Conservation (phyloP, 1,284 basidiomycete genomes). For the Violaceomyces palustris region DNA sequence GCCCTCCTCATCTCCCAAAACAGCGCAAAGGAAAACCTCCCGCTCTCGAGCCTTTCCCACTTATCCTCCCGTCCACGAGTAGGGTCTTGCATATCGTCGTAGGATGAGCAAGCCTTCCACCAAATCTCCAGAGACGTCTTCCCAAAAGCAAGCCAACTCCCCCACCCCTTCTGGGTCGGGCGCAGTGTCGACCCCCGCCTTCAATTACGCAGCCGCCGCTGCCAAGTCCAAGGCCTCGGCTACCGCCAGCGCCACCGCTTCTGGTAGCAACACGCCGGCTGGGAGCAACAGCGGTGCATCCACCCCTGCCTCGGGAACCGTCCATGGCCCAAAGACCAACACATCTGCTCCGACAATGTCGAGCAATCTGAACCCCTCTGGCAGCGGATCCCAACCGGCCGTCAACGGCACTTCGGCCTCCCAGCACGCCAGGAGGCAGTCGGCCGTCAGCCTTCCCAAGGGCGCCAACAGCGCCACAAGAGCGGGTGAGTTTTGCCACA, state of each 20-base stretch:
- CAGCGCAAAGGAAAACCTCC: too few relatives aligned
- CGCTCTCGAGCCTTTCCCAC: too few relatives aligned
- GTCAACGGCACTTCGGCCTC: slow-evolving; percentile 24
- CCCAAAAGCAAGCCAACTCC: too few relatives aligned
- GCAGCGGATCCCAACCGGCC: slow-evolving; percentile 22
- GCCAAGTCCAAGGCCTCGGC: neutral
- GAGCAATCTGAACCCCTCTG: slow-evolving; percentile 26
- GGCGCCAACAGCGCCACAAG: slow-evolving; percentile 14
- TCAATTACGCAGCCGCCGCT: neutral
- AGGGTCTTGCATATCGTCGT: too few relatives aligned
- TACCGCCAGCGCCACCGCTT: neutral
- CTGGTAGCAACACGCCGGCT: neutral
- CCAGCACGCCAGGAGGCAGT: slow-evolving; percentile 28
- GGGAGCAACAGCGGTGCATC: too few relatives aligned
- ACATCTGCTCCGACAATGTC: slow-evolving; percentile 23
- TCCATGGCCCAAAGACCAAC: neutral
- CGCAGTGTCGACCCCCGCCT: slow-evolving; percentile 3
- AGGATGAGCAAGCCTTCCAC: too few relatives aligned
- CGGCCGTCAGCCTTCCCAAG: slow-evolving; percentile 46
- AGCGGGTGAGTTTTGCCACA: slow-evolving; percentile 8
- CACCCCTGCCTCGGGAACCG: neutral
- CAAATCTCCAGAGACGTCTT: too few relatives aligned
- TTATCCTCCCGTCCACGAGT: too few relatives aligned
- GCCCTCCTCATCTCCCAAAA: too few relatives aligned
- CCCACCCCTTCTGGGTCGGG: too few relatives aligned